phyloP scores from a whole-genome alignment of 2,329 filamentous ascomycete species.

The Alternaria gaisen region DNA sequence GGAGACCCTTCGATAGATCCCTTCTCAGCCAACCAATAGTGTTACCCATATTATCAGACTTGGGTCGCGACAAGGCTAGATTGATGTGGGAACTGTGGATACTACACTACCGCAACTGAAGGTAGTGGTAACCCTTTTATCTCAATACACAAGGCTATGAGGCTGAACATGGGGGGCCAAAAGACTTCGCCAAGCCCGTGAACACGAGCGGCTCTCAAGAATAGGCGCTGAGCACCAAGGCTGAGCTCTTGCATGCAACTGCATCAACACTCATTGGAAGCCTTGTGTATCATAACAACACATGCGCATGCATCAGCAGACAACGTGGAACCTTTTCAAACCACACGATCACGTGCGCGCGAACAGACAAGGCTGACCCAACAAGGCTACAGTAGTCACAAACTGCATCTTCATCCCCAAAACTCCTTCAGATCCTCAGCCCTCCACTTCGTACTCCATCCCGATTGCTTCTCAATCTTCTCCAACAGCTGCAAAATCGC shows the following conservation, averaged over 20 bases:
- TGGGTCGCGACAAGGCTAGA: too few species aligned
- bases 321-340: background rate
- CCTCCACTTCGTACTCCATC: conserved; percentile 64
- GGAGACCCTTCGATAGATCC: too few species aligned
- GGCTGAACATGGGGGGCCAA: background rate
- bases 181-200: background rate
- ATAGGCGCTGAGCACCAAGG: background rate
- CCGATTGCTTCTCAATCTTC: conserved; percentile 62
- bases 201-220: background rate
- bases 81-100: background rate
- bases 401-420: conserved; percentile 52
- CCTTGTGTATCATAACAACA: too few species aligned
- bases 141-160: background rate
- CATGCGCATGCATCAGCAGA: background rate
- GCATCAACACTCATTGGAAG: background rate
- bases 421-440: conserved; percentile 62
- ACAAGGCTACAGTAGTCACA: too few species aligned
- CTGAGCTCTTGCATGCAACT: background rate
- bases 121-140: too few species aligned
- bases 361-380: background rate
- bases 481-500: conserved; percentile 60
- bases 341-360: background rate
- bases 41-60: too few species aligned
- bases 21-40: too few species aligned
- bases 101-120: background rate